Conservation (phyloP, 192 early-diverging fungal species). For the Pilobolus umbonatus region DNA sequence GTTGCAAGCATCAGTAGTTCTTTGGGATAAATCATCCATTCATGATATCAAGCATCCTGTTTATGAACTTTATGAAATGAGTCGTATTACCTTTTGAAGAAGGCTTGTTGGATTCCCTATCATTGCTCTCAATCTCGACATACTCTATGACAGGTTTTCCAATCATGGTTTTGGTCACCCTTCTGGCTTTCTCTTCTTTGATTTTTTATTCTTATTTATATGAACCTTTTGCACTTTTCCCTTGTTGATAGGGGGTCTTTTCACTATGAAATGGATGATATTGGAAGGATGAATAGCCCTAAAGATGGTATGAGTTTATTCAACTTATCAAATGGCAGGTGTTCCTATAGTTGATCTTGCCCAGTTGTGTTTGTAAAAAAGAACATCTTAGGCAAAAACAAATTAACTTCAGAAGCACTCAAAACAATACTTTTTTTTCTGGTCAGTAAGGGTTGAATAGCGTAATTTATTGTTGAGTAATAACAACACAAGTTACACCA, state of each 20-base stretch:
- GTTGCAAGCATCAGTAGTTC: slow-evolving; percentile 3
- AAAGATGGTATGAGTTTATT: not conserved
- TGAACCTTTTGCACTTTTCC: not conserved
- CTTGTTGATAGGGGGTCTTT: slow-evolving; percentile 3
- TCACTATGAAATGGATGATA: slow-evolving; percentile 8
- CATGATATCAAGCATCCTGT: slow-evolving; percentile 2
- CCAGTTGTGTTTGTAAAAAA: too few species aligned
- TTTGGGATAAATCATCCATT: slow-evolving; percentile 5
- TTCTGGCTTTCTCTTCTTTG: slow-evolving; percentile 10
- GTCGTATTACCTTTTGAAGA: slow-evolving; percentile 2
- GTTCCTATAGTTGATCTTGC: slow-evolving; percentile 3
- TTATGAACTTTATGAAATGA: slow-evolving; percentile 15
- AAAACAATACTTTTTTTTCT: too few species aligned
- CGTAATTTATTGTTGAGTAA: too few species aligned
- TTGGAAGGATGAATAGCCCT: slow-evolving; percentile 3
- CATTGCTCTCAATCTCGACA: slow-evolving; percentile 2
- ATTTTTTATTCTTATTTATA: not conserved
- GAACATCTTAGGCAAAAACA: too few species aligned
- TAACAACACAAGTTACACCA: too few species aligned
- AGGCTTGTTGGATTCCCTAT: not conserved
- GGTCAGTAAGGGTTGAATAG: too few species aligned
- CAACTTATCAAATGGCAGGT: not conserved
- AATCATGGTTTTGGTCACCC: not conserved
- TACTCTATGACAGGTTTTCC: slow-evolving; percentile 4
- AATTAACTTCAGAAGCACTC: too few species aligned